phyloP scores from a whole-genome alignment of 345 rosid species.

The Arabis hirsuta region DNA sequence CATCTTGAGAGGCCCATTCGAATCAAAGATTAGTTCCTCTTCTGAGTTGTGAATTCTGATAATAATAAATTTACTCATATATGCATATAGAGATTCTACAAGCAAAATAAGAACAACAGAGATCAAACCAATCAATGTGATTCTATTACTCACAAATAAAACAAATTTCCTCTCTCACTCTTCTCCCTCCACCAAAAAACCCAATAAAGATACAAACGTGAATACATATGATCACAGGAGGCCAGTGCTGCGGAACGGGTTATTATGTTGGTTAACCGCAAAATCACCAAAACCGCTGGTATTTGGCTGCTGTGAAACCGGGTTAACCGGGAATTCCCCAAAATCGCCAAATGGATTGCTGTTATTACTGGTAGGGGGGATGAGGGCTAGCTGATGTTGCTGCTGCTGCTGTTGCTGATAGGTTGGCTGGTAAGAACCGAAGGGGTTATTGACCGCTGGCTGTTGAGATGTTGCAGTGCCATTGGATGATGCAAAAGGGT shows the following conservation, averaged over 20 bases:
- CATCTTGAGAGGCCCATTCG: not conserved
- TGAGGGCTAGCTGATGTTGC: slow-evolving; percentile 53
- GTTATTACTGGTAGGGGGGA: slow-evolving; percentile 18
- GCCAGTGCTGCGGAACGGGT: slow-evolving; percentile 57
- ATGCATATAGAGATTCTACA: slow-evolving; percentile 38
- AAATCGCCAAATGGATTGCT: slow-evolving; percentile 80
- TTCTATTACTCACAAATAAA: slow-evolving; percentile 42
- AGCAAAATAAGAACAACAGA: slow-evolving; percentile 24
- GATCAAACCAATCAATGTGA: slow-evolving; percentile 38
- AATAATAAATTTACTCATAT: slow-evolving; percentile 21
- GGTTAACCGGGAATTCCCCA: slow-evolving; percentile 41
- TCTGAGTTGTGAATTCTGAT: not conserved
- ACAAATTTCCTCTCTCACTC: slow-evolving; percentile 4
- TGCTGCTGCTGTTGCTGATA: slow-evolving; percentile 59
- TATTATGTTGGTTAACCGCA: slow-evolving; percentile 41
- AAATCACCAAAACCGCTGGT: slow-evolving; percentile 43
- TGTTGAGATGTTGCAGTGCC: slow-evolving; percentile 58
- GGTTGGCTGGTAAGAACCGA: slow-evolving; percentile 67
- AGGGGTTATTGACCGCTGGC: slow-evolving; percentile 55
- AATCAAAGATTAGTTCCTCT: too few relatives aligned
- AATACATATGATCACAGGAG: slow-evolving; percentile 52
- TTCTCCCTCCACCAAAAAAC: slow-evolving; percentile 9
- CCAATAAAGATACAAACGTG: slow-evolving; percentile 29
- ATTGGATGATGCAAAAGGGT: slow-evolving; percentile 67
- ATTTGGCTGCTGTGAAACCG: slow-evolving; percentile 40